Conservation (phyloP, 129 eudicot genomes). For the Artemisia tridentata region DNA sequence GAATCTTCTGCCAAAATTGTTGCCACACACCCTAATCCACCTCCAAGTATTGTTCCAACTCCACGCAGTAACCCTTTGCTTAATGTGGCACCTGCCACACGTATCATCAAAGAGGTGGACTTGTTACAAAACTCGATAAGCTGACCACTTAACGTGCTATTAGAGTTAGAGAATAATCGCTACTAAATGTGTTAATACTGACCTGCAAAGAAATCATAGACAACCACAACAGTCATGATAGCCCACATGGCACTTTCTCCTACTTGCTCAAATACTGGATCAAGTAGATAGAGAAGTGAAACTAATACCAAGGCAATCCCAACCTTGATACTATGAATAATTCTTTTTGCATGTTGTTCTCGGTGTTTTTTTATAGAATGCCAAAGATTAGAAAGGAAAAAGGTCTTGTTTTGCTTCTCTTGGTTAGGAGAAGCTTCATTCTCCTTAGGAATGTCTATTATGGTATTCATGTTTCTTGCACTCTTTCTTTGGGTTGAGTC, state of each 20-base stretch:
- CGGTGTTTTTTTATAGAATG: conserved; percentile 29
- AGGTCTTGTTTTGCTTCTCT: conserved; percentile 35
- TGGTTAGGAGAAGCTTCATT: conserved; percentile 31
- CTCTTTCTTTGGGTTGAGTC: conserved; percentile 27
- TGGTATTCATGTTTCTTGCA: conserved; percentile 42
- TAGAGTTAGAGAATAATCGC: neutral
- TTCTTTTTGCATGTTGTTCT: conserved; percentile 29
- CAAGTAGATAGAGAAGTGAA: conserved; percentile 67
- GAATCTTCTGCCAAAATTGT: conserved; percentile 55
- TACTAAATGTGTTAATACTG: neutral
- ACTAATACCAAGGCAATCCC: conserved; percentile 71
- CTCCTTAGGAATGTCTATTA: conserved; percentile 41
- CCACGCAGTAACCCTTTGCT: conserved; percentile 78
- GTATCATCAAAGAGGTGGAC: conserved; percentile 13
- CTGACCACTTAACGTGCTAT: neutral
- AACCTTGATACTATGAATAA: conserved; percentile 65
- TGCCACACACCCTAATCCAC: conserved; percentile 70
- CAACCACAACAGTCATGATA: conserved; percentile 85
- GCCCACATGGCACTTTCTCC: conserved; percentile 94
- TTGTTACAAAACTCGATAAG: neutral
- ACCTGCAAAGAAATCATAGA: conserved; percentile 83
- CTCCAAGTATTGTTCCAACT: conserved; percentile 69
- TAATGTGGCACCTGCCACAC: conserved; percentile 71
- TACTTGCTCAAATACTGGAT: conserved; percentile 63
- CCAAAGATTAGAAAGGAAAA: conserved; percentile 26